Evolutionary conservation across 2,329 filamentous ascomycete genomes (phyloP).

Genomic region (Albifimbria verrucaria): DNA sequence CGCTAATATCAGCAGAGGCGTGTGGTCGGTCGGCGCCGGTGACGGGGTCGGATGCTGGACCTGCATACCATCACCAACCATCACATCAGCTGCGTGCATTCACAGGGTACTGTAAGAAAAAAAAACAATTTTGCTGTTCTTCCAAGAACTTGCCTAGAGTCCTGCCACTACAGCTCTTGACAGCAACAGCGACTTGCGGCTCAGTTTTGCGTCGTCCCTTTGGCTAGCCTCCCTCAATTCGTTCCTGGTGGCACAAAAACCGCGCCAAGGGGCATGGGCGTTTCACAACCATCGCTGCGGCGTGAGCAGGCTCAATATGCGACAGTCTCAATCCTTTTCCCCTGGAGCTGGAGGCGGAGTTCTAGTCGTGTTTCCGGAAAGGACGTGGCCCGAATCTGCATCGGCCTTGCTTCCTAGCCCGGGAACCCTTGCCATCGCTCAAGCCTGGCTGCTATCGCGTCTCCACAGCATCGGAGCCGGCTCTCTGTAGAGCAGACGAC

Average conservation of each 20-base stretch:
- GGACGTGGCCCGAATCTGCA: background rate
- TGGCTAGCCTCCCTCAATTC: background rate
- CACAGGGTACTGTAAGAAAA: too few relatives aligned
- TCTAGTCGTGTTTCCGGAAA: background rate
- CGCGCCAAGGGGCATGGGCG: background rate
- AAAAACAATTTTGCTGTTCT: too few relatives aligned
- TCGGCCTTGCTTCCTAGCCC: background rate
- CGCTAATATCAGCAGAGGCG: too few relatives aligned
- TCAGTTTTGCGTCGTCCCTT: background rate
- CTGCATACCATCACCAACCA: background rate
- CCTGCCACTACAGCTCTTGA: too few relatives aligned
- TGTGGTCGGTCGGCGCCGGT: background rate
- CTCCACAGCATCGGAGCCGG: background rate
- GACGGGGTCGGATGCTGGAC: background rate
- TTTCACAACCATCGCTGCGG: background rate
- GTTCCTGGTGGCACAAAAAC: background rate
- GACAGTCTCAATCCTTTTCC: background rate
- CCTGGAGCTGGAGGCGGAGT: background rate
- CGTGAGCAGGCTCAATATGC: background rate
- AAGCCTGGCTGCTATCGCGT: background rate
- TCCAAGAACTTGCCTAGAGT: too few relatives aligned
- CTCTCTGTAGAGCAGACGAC: too few relatives aligned
- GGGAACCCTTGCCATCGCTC: background rate
- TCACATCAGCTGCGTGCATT: background rate
- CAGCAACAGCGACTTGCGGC: too few relatives aligned